Conservation (phyloP, 2,329 filamentous ascomycete species). For the Alternaria conjuncta region DNA sequence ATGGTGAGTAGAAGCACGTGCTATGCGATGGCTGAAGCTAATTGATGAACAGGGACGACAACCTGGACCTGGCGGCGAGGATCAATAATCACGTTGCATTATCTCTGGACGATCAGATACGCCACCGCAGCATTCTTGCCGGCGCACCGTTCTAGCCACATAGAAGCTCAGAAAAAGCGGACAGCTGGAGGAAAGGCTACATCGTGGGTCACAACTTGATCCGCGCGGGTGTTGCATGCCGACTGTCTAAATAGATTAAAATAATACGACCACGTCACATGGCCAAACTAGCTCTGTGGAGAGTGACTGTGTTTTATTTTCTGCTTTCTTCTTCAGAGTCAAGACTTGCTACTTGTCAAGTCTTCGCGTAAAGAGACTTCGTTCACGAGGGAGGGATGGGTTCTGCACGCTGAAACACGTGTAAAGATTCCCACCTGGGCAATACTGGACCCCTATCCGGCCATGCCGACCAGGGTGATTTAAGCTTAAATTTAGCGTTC, state of each 20-base stretch:
- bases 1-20: slow-evolving; percentile 64
- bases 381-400: not conserved
- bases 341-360: not conserved
- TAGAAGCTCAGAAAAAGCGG: not conserved
- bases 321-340: not conserved
- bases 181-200: not conserved
- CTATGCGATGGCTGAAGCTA: not conserved
- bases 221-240: not conserved
- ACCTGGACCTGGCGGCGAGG: slow-evolving; percentile 33
- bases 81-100: slow-evolving; percentile 11
- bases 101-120: not conserved
- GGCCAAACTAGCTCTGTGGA: not conserved
- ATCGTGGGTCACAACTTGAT: not conserved
- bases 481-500: slow-evolving; percentile 27
- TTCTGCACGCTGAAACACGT: not conserved
- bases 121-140: not conserved
- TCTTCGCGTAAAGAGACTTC: not conserved
- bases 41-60: slow-evolving; percentile 34
- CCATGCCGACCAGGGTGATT: slow-evolving; percentile 14
- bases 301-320: not conserved
- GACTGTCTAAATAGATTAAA: slow-evolving; percentile 14
- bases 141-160: not conserved
- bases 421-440: not conserved
- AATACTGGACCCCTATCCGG: slow-evolving; percentile 1
- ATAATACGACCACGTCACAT: slow-evolving; percentile 3